phyloP scores from a whole-genome alignment of 192 early-diverging fungal species.

The Backusella mclennaniae region DNA sequence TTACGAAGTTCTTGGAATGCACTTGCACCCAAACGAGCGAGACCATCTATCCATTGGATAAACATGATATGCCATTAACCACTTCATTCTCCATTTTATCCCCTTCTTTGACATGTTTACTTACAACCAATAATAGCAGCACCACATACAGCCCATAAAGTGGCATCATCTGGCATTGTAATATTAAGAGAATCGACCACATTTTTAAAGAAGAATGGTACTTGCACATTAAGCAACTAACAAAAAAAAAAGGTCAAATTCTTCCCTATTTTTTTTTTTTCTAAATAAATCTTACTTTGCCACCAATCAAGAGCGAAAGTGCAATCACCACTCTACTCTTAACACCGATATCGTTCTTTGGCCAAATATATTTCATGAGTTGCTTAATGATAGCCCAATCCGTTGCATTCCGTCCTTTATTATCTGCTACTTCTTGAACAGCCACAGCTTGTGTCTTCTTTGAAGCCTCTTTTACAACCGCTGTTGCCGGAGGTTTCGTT shows the following conservation, averaged over 20 bases:
- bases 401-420: conserved; percentile 25
- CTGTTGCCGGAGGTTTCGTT: not conserved
- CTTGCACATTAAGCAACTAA: conserved; percentile 84
- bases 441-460: not conserved
- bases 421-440: not conserved
- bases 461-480: not conserved
- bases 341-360: conserved; percentile 78
- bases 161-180: conserved; percentile 58
- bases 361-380: conserved; percentile 72
- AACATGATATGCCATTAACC: too few relatives aligned
- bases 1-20: conserved; percentile 89
- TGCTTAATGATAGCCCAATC: conserved; percentile 44
- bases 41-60: conserved; percentile 60
- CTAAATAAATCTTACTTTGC: conserved; percentile 52
- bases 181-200: conserved; percentile 85
- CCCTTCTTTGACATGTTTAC: too few relatives aligned
- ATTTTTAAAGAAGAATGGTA: conserved; percentile 95
- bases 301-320: conserved; percentile 76
- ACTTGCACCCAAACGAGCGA: conserved; percentile 79
- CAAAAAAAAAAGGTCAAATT: conserved; percentile 16
- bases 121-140: conserved; percentile 84
- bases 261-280: conserved; percentile 45
- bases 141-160: conserved; percentile 78
- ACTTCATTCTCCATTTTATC: too few relatives aligned
- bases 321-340: conserved; percentile 88